Evolutionary conservation across 371 early-diverging fungal species (phyloP), one percentile per base, ranked within the genome.

Genomic region (Mucor irregularis): DNA sequence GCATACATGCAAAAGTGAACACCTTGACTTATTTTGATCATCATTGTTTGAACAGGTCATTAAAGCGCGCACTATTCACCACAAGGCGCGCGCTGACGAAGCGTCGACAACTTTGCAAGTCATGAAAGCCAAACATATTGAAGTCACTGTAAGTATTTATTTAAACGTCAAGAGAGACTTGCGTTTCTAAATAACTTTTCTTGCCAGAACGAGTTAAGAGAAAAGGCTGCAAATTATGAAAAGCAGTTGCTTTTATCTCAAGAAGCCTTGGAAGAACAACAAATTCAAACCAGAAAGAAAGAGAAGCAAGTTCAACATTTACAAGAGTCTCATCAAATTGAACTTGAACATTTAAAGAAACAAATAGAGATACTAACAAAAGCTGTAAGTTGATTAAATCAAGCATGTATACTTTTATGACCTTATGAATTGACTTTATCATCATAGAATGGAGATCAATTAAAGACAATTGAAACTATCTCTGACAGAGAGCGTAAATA

Each of bases 61-160:
- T n/a, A 40, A 59, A 53, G 24, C 38, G 31, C 5, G 34, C 19
- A 53, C 53, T 9, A 39, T 59, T 3, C 31, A 47, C 21, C 53
- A 59, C 11, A 30, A 47, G 29, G 45, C 45, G 22, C 35, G 31
- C 0, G 29, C 30, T 5, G 33, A 52, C 14, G 42, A 59, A 3
- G 45, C 39, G 13, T 21, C 40, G 13, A 16, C 46, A 26, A 40
- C 34, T 19, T 17, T 59, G 7, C 40, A 28, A 4, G 17, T 16
- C 0, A 55, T 55, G 30, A 55, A 55, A 39, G 46, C 25, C 19
- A 45, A 55, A 5, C 55, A 55, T 38, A 45, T 34, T 13, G 4
- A 28, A 6, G 55, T 47, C 2, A 26, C 55, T 9, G 55, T 55
- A 38, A 33, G 54, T 33, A 4, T 21, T 30, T 8, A 17, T 34